Percentiles rank a stretch among this genome's conserved stretches.
phyloP scores from a whole-genome alignment of 2,329 filamentous ascomycete genomes.

The Colletotrichum kahawae region DNA sequence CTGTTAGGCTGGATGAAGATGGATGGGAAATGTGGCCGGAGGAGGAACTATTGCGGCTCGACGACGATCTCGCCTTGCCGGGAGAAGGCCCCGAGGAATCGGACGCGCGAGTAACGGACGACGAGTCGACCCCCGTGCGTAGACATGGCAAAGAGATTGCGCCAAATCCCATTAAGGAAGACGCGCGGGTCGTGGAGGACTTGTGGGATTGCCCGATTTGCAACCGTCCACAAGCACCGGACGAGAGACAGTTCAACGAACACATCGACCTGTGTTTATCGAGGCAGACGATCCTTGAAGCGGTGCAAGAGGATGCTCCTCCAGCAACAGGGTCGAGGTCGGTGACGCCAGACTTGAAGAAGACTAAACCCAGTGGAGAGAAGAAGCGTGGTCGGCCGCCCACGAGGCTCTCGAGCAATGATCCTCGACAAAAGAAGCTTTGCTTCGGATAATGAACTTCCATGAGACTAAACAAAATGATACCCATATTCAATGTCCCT shows the following conservation, averaged over 20 bases:
- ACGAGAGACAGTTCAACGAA: constrained; percentile 82
- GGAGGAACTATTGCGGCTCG: constrained; percentile 54
- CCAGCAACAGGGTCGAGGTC: constrained; percentile 21
- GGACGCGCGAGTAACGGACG: constrained; percentile 63
- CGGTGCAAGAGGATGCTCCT: constrained; percentile 62
- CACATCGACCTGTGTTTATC: constrained; percentile 95
- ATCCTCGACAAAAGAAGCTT: constrained; percentile 57
- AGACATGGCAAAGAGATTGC: constrained; percentile 58
- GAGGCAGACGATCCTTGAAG: constrained; percentile 82
- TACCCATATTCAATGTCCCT: neutral
- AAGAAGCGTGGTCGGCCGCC: constrained; percentile 44
- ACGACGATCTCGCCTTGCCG: constrained; percentile 15
- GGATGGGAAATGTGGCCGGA: constrained; percentile 74
- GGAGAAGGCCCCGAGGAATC: constrained; percentile 50
- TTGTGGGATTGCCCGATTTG: constrained; percentile 92
- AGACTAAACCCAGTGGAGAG: constrained; percentile 29
- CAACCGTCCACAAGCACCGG: constrained; percentile 71
- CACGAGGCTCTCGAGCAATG: constrained; percentile 34
- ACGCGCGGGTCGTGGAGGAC: constrained; percentile 43
- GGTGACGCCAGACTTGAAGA: constrained; percentile 42
- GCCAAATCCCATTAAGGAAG: constrained; percentile 45
- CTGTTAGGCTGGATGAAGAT: constrained; percentile 40
- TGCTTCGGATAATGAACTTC: constrained; percentile 47
- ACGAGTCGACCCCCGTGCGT: constrained; percentile 34
- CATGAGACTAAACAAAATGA: neutral